A percentile compares a stretch with the other conserved stretches of the same genome.
phyloP scores from a whole-genome alignment of 2,329 filamentous ascomycete genomes.

The Fusarium pseudoanthophilum region DNA sequence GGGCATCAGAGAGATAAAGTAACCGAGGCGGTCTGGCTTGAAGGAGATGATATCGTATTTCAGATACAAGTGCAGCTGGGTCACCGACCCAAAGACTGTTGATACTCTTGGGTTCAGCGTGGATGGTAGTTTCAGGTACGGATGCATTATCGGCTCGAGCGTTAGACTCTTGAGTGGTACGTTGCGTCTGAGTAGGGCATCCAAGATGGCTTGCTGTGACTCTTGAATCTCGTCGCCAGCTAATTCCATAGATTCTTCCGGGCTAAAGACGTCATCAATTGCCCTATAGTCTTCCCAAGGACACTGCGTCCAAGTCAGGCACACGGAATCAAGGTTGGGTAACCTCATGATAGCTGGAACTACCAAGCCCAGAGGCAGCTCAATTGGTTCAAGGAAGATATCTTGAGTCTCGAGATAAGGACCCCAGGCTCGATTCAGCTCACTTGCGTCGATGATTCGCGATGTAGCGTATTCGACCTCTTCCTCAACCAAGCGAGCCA shows the following conservation, averaged over 20 bases:
- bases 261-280: conserved; percentile 17
- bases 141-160: conserved; percentile 32
- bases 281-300: conserved; percentile 30
- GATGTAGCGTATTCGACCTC: conserved; percentile 3
- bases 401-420: conserved; percentile 24
- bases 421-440: conserved; percentile 2
- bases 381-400: not conserved
- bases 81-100: conserved; percentile 25
- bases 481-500: conserved; percentile 41
- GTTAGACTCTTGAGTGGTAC: conserved; percentile 33
- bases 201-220: conserved; percentile 37
- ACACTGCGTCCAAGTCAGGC: conserved; percentile 39
- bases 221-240: conserved; percentile 17
- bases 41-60: conserved; percentile 12
- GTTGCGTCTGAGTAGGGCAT: conserved; percentile 21
- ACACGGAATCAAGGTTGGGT: conserved; percentile 35
- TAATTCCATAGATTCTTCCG: conserved; percentile 32
- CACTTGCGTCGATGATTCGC: not conserved
- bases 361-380: conserved; percentile 21
- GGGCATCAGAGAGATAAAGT: conserved; percentile 36
- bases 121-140: conserved; percentile 10
- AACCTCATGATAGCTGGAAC: conserved; percentile 27
- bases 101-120: conserved; percentile 1
- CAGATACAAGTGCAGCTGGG: conserved; percentile 16
- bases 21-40: conserved; percentile 28